Evolutionary conservation across 2,329 filamentous ascomycete genomes (phyloP).

Genomic region (Cordyceps sp.): DNA sequence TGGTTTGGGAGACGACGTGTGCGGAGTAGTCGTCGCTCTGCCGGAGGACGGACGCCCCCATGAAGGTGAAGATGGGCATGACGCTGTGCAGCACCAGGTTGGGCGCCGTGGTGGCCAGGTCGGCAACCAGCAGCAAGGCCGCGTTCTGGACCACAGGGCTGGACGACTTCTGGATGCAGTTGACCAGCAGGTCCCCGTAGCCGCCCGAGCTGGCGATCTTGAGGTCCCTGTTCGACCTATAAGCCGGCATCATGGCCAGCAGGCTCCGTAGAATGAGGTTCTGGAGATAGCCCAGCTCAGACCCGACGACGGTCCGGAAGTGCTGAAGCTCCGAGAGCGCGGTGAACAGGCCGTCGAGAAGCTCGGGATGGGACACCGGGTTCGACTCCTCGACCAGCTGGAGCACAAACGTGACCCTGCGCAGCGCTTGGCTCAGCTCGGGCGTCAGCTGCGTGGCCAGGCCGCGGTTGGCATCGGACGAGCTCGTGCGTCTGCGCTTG

Average conservation of each 20-base stretch:
- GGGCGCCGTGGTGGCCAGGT: slow-evolving; percentile 71
- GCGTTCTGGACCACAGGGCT: slow-evolving; percentile 90
- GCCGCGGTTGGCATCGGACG: slow-evolving; percentile 46
- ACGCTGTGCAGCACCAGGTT: slow-evolving; percentile 90
- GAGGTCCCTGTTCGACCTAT: slow-evolving; percentile 42
- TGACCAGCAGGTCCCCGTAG: slow-evolving; percentile 78
- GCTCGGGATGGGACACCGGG: slow-evolving; percentile 56
- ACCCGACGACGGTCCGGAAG: slow-evolving; percentile 63
- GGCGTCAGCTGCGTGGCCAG: slow-evolving; percentile 44
- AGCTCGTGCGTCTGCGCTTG: slow-evolving; percentile 67
- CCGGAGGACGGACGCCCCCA: slow-evolving; percentile 78
- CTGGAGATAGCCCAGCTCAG: slow-evolving; percentile 81
- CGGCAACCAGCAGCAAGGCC: slow-evolving; percentile 74
- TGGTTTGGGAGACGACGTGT: slow-evolving; percentile 88
- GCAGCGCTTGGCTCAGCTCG: slow-evolving; percentile 51
- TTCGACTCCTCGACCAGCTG: slow-evolving; percentile 74
- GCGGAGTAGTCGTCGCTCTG: slow-evolving; percentile 96
- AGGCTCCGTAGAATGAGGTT: slow-evolving; percentile 70
- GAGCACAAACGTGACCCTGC: slow-evolving; percentile 69
- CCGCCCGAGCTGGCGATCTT: slow-evolving; percentile 65
- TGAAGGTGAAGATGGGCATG: slow-evolving; percentile 98
- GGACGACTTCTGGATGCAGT: slow-evolving; percentile 80
- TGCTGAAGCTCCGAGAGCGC: slow-evolving; percentile 77
- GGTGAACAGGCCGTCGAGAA: slow-evolving; percentile 68
- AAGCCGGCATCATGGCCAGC: slow-evolving; percentile 65